Base-by-base conservation (phyloP, 2,329 filamentous ascomycete species). In the Epichloe gansuensis region DNA sequence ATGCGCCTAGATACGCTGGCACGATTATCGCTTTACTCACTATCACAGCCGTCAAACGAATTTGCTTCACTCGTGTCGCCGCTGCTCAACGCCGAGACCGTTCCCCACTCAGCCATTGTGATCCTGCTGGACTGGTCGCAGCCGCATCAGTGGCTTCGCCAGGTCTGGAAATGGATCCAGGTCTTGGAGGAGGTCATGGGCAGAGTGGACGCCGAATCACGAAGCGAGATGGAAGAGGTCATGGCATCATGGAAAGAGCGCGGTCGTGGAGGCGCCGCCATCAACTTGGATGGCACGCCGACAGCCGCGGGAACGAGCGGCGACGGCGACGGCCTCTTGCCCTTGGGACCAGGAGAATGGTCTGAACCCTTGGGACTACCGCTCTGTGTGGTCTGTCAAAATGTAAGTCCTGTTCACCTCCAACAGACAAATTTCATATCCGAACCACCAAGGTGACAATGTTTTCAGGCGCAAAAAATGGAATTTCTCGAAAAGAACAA, bases 121-220 rank as follows among this genome's bases (percentile, higher is more conserved):
- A 82, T 98, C 61, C 74, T 98, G n/a, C 76, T 98, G 43, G 90
- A 96, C 71, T 98, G 93, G 93, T 85, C 87, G 53, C 82, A 93
- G 64, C 93, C 93, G 13, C 95, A 93, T 82, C 75, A 82, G 56
- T 98, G 94, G 89, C 78, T 96, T 63, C 81, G 88, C 54, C 85
- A 95, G 68, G 73, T 98, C 53, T 80, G 88, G 63, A 85, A 86
- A 64, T 98, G 93, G 93, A 82, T 97, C 55, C 77, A 89, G 45
- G 77, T 97, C 31, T 73, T 98, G 58, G 82, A 85, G 54, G 84
- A 82, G 15, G 84, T 94, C 12, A 79, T 91, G 51, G 74, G 83
- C 53, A 85, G 81, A 34, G 77, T 93, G 25, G 84, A 84, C 59
- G 74, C 81, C 53, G 84, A 90, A 54, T 85, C 85, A 54, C 89